Base-by-base conservation (phyloP, 306 rosid genomes). In the Lathyrus oleraceus region DNA sequence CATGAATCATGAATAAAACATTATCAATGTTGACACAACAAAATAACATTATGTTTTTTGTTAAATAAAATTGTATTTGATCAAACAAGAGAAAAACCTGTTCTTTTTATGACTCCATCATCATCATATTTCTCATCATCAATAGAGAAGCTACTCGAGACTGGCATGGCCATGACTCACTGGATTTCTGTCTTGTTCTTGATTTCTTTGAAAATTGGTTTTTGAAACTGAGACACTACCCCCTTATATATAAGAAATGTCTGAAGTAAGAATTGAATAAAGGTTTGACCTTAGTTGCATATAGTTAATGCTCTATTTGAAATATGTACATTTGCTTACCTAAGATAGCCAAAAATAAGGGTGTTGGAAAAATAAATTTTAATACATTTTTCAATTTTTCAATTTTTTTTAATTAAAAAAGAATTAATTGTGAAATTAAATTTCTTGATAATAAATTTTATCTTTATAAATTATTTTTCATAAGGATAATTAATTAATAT, bases 41-140 rank as follows among this genome's bases (percentile, higher is more conserved):
- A 44, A 3, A 25, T 25, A 23, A 23, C 2, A 2, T 23, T 1
- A 1, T 47, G n/a, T n/a, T n/a, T n/a, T n/a, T n/a, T n/a, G n/a
- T n/a, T n/a, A 44, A 3, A 25, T 25, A 23, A 23, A 1, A 2
- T 23, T 1, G 0, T 47, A 23, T 12, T 58, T 27, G 25, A 68
- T 30, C 14, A 20, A 16, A 17, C 23, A 17, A 8, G 4, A 49
- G n/a, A 6, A 10, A 25, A 69, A 82, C 88, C 85, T 40, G 72
- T 81, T 5, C 88, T 57, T 64, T 75, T 75, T 13, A 16, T 0
- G 32, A 7, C 65, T 32, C 84, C 86, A 40, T 84, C 88, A 11
- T 84, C 88, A 40, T 81, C 88, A 21, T 35, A 36, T 47, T 75
- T 65, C 15, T 5, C 25, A 27, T 9, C 15, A 5, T 16, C 47